phyloP scores from a whole-genome alignment of 202 grass and related monocot species.

The Carex arenaria region DNA sequence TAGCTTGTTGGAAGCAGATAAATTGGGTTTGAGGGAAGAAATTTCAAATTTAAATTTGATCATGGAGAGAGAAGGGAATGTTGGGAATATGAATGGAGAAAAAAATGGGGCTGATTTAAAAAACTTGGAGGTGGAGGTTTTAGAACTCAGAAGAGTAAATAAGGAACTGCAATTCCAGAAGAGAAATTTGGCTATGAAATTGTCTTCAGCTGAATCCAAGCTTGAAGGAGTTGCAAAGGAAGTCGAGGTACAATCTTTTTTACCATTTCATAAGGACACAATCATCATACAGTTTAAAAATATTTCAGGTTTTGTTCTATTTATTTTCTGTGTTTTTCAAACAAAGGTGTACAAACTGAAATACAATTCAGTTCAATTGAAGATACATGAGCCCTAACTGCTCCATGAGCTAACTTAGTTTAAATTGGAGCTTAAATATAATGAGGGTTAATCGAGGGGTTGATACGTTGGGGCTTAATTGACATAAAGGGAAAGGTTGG shows the following conservation, averaged over 20 bases:
- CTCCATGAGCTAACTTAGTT: background rate
- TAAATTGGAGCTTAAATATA: background rate
- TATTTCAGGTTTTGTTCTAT: background rate
- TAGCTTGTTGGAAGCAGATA: conserved; percentile 66
- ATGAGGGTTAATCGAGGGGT: background rate
- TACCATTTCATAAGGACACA: background rate
- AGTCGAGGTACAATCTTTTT: conserved; percentile 57
- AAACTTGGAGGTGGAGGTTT: conserved; percentile 77
- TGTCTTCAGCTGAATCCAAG: conserved; percentile 90
- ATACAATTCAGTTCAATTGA: background rate
- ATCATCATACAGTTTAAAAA: background rate
- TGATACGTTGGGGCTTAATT: background rate
- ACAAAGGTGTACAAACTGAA: background rate
- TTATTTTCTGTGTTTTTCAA: background rate
- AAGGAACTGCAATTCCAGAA: conserved; percentile 98
- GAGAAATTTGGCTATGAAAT: conserved; percentile 72
- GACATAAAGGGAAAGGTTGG: background rate
- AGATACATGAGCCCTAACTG: background rate
- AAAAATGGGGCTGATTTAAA: conserved; percentile 41
- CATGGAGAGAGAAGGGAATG: conserved; percentile 27
- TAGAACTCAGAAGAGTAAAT: conserved; percentile 78
- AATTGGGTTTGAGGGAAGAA: conserved; percentile 62
- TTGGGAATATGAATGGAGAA: conserved; percentile 21
- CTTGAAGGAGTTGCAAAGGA: conserved; percentile 65
- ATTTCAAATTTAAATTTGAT: conserved; percentile 56